Conservation (phyloP, 306 rosid genomes). For the Gynostemma pentaphyllum region DNA sequence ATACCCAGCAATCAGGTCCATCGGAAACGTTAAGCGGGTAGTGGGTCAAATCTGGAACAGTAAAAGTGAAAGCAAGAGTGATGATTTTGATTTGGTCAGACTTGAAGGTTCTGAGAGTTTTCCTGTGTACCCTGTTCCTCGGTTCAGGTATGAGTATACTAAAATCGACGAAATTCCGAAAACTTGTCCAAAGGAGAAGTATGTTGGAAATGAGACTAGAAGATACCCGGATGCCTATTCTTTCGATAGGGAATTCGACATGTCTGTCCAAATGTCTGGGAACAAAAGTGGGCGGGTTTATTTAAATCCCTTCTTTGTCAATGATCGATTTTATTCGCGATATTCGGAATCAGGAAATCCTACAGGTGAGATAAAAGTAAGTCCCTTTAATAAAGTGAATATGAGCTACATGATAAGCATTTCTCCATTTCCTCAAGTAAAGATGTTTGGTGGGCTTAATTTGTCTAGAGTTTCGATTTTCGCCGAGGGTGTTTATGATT, state of each 20-base stretch:
- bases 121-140: background rate
- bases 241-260: no score
- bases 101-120: slow-evolving; percentile 3
- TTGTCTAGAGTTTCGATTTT: no score
- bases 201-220: background rate
- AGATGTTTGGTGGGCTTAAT: no score
- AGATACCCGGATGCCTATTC: no score
- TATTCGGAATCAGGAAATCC: background rate
- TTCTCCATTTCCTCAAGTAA: no score
- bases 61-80: no score
- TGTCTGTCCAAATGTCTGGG: no score
- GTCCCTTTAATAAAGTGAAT: background rate
- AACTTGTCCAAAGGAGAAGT: slow-evolving; percentile 19
- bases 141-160: slow-evolving; percentile 34
- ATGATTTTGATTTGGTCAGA: slow-evolving; percentile 21
- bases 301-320: slow-evolving; percentile 28
- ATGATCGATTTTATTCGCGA: background rate
- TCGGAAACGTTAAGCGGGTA: slow-evolving; percentile 18
- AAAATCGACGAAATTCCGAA: no score
- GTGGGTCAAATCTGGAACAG: slow-evolving; percentile 57
- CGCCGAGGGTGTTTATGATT: no score
- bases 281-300: slow-evolving; percentile 16
- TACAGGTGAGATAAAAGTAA: background rate
- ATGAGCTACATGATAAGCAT: no score
- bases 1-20: slow-evolving; percentile 48